Percentiles rank a stretch among this genome's conserved stretches.
Evolutionary conservation across 2,329 filamentous ascomycete species (phyloP).

Genomic region (Aspergillus oerlinghausenensis): DNA sequence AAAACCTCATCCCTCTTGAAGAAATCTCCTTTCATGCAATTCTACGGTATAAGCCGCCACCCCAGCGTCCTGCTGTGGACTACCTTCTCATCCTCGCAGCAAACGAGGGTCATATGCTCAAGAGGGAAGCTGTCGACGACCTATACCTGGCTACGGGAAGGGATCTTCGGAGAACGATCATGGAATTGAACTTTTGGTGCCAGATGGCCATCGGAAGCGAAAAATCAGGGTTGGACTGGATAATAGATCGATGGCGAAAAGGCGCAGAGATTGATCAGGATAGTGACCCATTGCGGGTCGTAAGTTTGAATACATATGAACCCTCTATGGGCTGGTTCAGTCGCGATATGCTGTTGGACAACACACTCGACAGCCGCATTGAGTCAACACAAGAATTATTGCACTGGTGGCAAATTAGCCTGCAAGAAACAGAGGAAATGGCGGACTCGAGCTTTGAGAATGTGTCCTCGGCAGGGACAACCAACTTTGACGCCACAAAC

Average conservation of each 20-base stretch:
- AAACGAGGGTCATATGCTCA: slow-evolving; percentile 78
- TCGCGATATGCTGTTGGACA: slow-evolving; percentile 52
- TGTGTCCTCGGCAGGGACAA: slow-evolving; percentile 1
- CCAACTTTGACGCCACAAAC: slow-evolving; percentile 9
- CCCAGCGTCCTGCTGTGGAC: slow-evolving; percentile 66
- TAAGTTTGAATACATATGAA: slow-evolving; percentile 75
- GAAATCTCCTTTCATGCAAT: slow-evolving; percentile 79
- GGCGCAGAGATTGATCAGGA: slow-evolving; percentile 64
- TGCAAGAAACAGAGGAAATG: slow-evolving; percentile 53
- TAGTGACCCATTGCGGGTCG: slow-evolving; percentile 66
- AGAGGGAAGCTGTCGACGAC: slow-evolving; percentile 60
- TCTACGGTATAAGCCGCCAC: slow-evolving; percentile 67
- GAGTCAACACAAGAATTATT: slow-evolving; percentile 63
- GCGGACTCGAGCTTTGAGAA: slow-evolving; percentile 37
- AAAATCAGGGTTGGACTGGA: slow-evolving; percentile 88
- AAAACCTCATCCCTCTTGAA: slow-evolving; percentile 70
- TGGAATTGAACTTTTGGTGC: slow-evolving; percentile 92
- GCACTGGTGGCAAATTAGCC: slow-evolving; percentile 63
- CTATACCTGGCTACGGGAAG: slow-evolving; percentile 65
- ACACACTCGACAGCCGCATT: slow-evolving; percentile 49
- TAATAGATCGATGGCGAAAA: slow-evolving; percentile 70
- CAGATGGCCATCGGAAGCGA: slow-evolving; percentile 89
- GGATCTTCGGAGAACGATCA: slow-evolving; percentile 77
- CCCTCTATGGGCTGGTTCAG: slow-evolving; percentile 72
- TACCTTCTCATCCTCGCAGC: slow-evolving; percentile 78